phyloP scores from a whole-genome alignment of 2,329 filamentous ascomycete species.

The Aspergillus novofumigatus region DNA sequence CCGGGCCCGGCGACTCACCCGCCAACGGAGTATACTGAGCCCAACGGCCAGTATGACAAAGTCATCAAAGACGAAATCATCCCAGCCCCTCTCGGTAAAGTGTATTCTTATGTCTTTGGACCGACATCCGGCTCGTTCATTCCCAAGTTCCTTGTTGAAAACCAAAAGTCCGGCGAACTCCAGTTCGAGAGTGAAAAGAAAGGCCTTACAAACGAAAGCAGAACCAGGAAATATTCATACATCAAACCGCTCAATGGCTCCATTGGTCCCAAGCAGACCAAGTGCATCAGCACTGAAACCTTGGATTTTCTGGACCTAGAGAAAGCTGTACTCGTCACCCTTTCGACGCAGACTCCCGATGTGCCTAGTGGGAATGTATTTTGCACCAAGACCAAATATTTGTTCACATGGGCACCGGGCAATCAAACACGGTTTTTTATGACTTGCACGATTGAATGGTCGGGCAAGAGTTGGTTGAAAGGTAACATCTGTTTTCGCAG shows the following conservation, averaged over 20 bases:
- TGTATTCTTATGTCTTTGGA: slow-evolving; percentile 86
- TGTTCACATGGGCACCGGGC: slow-evolving; percentile 83
- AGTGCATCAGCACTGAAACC: slow-evolving; percentile 82
- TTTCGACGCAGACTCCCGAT: slow-evolving; percentile 85
- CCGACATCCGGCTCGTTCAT: slow-evolving; percentile 75
- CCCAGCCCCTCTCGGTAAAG: slow-evolving; percentile 81
- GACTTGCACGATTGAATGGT: slow-evolving; percentile 92
- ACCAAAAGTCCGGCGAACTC: slow-evolving; percentile 87
- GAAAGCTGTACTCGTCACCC: slow-evolving; percentile 75
- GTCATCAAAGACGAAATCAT: slow-evolving; percentile 81
- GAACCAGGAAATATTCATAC: slow-evolving; percentile 72
- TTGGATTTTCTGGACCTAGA: slow-evolving; percentile 84
- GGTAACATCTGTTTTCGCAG: slow-evolving; percentile 50
- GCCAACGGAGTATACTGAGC: slow-evolving; percentile 81
- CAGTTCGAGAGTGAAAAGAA: slow-evolving; percentile 78
- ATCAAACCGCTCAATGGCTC: slow-evolving; percentile 82
- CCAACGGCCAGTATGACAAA: slow-evolving; percentile 75
- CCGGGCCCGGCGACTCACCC: slow-evolving; percentile 78
- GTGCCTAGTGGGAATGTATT: slow-evolving; percentile 94
- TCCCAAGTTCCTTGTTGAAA: slow-evolving; percentile 76
- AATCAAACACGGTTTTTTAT: slow-evolving; percentile 82
- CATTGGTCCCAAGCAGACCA: slow-evolving; percentile 90
- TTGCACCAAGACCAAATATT: slow-evolving; percentile 87
- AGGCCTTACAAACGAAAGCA: slow-evolving; percentile 70
- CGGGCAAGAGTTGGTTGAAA: slow-evolving; percentile 96